Evolutionary conservation across 2,329 filamentous ascomycete species (phyloP).

Genomic region (Cordyceps sp.): DNA sequence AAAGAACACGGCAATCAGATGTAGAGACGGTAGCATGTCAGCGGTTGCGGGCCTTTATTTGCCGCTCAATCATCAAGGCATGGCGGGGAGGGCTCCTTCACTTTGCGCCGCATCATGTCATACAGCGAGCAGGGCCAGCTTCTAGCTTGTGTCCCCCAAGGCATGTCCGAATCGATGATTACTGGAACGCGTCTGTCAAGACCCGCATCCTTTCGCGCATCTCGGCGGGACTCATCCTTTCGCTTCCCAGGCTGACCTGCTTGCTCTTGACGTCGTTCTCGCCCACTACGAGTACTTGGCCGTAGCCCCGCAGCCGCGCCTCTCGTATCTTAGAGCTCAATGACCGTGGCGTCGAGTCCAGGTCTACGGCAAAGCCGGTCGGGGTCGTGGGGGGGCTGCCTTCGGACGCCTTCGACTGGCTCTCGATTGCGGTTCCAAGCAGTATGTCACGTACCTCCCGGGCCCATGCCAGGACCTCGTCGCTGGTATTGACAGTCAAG

Average conservation of each 20-base stretch:
- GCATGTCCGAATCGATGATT: slow-evolving; percentile 5
- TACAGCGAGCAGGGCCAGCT: neutral
- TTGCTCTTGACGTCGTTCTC: slow-evolving; percentile 41
- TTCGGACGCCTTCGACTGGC: slow-evolving; percentile 12
- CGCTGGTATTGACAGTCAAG: slow-evolving; percentile 50
- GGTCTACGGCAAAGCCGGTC: slow-evolving; percentile 48
- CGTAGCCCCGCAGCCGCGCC: slow-evolving; percentile 57
- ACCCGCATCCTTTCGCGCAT: slow-evolving; percentile 26
- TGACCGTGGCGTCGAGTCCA: slow-evolving; percentile 46
- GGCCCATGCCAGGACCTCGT: slow-evolving; percentile 33
- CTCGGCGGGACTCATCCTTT: slow-evolving; percentile 25
- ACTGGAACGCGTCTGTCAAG: slow-evolving; percentile 31
- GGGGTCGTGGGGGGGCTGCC: slow-evolving; percentile 37
- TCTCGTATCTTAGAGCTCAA: slow-evolving; percentile 55
- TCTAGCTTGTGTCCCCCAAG: neutral
- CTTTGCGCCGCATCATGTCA: neutral
- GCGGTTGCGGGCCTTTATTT: too few relatives aligned
- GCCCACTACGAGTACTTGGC: slow-evolving; percentile 58
- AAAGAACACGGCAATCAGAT: too few relatives aligned
- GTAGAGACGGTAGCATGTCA: too few relatives aligned
- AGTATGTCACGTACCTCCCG: slow-evolving; percentile 30
- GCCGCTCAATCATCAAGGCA: too few relatives aligned
- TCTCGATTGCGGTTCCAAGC: slow-evolving; percentile 23
- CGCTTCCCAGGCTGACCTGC: slow-evolving; percentile 29
- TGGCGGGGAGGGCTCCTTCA: too few relatives aligned